phyloP scores from a whole-genome alignment of 1,284 basidiomycete species.

The Spongiforma sp. region DNA sequence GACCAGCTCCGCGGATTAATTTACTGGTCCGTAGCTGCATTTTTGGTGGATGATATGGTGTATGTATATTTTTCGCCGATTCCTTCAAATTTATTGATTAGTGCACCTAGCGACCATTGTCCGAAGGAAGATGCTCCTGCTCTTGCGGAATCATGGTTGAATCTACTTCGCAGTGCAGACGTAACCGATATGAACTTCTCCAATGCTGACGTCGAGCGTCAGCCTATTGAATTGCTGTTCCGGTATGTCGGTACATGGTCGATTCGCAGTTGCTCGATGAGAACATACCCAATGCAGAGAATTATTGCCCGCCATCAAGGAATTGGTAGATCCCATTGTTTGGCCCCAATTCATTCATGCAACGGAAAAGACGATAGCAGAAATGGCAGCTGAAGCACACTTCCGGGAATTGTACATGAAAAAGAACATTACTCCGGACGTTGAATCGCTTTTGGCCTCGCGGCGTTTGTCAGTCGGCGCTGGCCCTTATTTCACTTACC shows the following conservation, averaged over 20 bases:
- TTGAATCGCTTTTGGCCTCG: not conserved
- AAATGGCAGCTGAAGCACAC: too few species aligned
- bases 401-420: not conserved
- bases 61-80: not conserved
- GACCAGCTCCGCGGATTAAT: not conserved
- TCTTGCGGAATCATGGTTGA: not conserved
- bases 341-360: too few species aligned
- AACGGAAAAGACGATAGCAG: too few species aligned
- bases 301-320: too few species aligned
- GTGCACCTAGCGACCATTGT: not conserved
- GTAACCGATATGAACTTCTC: not conserved
- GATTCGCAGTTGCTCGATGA: too few species aligned
- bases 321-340: too few species aligned
- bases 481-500: not conserved
- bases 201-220: not conserved
- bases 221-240: not conserved
- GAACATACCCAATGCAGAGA: too few species aligned
- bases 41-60: not conserved
- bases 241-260: too few species aligned
- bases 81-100: not conserved
- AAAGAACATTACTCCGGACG: not conserved
- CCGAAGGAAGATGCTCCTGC: not conserved
- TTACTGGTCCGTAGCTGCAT: not conserved
- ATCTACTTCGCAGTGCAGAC: not conserved
- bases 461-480: not conserved